A percentile compares a stretch with the other conserved stretches of the same genome.
These are phyloP conservation scores for Dactylellina leptospora DNA, from an alignment of 2,329 filamentous ascomycete species.

Conservation along the genomic window DNA sequence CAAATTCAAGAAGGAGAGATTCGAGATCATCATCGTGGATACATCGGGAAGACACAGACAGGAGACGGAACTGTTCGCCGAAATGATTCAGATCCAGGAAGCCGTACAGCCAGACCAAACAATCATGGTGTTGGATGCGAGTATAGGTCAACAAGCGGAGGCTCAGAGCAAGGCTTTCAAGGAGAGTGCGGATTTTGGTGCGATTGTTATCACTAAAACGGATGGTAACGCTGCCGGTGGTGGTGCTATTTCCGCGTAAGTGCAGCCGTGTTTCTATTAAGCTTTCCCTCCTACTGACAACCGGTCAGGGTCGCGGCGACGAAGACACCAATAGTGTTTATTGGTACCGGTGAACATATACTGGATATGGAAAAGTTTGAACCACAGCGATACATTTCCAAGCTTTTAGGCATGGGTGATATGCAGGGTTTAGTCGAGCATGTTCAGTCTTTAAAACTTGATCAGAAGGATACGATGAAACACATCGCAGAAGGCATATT, in stretches of 20 bases:
- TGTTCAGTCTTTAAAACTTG: constrained; percentile 91
- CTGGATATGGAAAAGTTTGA: constrained; percentile 92
- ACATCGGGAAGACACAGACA: constrained; percentile 95
- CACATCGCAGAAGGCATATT: constrained; percentile 97
- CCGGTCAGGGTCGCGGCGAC: constrained; percentile 77
- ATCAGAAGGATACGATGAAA: constrained; percentile 99
- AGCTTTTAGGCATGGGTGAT: constrained; percentile 95
- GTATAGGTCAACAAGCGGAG: constrained; percentile 95
- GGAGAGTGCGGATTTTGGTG: constrained; percentile 93
- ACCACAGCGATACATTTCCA: constrained; percentile 90
- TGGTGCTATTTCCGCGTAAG: constrained; percentile 86
- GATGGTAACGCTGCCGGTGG: constrained; percentile 95
- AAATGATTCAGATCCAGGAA: constrained; percentile 95
- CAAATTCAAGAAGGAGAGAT: constrained; percentile 98
- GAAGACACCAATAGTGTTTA: constrained; percentile 95
- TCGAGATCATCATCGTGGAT: constrained; percentile 98
- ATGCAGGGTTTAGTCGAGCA: constrained; percentile 95
- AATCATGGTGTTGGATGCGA: constrained; percentile 96
- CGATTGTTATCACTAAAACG: constrained; percentile 99
- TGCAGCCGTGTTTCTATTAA: not conserved
- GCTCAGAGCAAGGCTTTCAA: constrained; percentile 96
- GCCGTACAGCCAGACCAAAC: constrained; percentile 94
- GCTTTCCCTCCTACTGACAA: constrained; percentile 4
- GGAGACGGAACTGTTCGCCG: constrained; percentile 91
- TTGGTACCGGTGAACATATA: constrained; percentile 97